Evolutionary conservation across 2,329 filamentous ascomycete genomes (phyloP).

Genomic region (Penicillium psychrosexuale): DNA sequence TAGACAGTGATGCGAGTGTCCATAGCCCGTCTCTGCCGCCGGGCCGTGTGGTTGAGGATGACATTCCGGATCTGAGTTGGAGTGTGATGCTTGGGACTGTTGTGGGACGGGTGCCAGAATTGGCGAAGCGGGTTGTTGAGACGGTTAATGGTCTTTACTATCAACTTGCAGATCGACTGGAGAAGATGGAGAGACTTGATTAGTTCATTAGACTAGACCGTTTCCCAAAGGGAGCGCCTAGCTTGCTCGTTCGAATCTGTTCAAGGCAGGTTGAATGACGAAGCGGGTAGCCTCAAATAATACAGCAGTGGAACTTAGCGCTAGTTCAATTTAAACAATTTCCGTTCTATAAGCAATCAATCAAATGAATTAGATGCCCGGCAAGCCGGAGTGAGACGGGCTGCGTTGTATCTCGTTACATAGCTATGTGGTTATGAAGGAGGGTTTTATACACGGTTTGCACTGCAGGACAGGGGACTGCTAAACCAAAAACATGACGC

Average conservation of each 20-base stretch:
- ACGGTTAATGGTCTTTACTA: constrained; percentile 14
- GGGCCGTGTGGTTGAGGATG: constrained; percentile 35
- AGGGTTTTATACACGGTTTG: constrained; percentile 22
- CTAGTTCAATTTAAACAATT: not conserved
- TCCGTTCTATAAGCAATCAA: not conserved
- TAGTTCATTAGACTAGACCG: constrained; percentile 7
- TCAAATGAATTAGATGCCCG: not conserved
- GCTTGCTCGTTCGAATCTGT: not conserved
- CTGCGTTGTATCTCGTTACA: constrained; percentile 5
- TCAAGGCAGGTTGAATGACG: not conserved
- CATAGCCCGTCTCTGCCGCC: constrained; percentile 23
- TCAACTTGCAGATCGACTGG: constrained; percentile 15
- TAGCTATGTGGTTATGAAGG: constrained; percentile 15
- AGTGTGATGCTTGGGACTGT: constrained; percentile 18
- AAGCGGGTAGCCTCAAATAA: not conserved
- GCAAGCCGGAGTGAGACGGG: not conserved
- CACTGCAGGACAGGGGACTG: not conserved
- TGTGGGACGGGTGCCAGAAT: constrained; percentile 22
- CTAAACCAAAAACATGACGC: constrained; percentile 11
- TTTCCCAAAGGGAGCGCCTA: too few relatives aligned
- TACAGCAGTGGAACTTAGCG: not conserved
- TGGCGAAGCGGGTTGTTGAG: constrained; percentile 8
- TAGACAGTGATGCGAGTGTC: constrained; percentile 14
- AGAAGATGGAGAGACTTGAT: constrained; percentile 17
- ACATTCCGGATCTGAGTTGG: constrained; percentile 18